Conservation (phyloP, 257 asterid species). For the Cinchona pubescens region DNA sequence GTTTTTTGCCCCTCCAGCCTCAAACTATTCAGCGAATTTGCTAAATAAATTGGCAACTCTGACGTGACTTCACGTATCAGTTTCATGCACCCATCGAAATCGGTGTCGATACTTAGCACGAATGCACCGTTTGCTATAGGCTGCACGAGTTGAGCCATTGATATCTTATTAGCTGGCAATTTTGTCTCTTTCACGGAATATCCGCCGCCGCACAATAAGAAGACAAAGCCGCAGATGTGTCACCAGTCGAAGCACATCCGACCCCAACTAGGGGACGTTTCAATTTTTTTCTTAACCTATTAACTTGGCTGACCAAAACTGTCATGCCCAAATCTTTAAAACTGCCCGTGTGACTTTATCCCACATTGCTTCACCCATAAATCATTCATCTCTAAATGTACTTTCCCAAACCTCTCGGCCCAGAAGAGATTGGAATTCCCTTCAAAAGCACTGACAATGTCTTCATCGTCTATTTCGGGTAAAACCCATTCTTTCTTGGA, state of each 20-base stretch:
- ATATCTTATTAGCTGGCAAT: constrained; percentile 51
- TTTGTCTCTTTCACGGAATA: too few relatives aligned
- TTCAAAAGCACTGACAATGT: constrained; percentile 56
- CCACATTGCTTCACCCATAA: constrained; percentile 64
- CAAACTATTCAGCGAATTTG: constrained; percentile 50
- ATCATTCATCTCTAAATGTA: constrained; percentile 42
- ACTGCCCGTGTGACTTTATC: constrained; percentile 57
- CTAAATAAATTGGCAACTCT: constrained; percentile 50
- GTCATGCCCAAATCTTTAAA: constrained; percentile 65
- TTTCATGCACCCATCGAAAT: constrained; percentile 62
- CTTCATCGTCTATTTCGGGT: constrained; percentile 43
- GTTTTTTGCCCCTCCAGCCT: constrained; percentile 54
- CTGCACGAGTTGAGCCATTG: constrained; percentile 57
- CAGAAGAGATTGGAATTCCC: constrained; percentile 57
- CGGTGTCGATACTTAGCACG: constrained; percentile 51
- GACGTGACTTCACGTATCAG: constrained; percentile 41
- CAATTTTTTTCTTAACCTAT: constrained; percentile 46
- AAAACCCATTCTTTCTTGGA: constrained; percentile 64
- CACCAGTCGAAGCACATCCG: constrained; percentile 69
- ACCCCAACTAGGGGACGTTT: constrained; percentile 44
- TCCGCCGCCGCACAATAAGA: constrained; percentile 54
- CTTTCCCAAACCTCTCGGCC: constrained; percentile 54
- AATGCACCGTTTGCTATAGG: constrained; percentile 57
- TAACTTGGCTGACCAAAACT: constrained; percentile 58
- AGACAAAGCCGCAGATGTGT: constrained; percentile 60